Evolutionary conservation across 441 rosid genomes (phyloP).

Genomic region (Raphanus hybrid): DNA sequence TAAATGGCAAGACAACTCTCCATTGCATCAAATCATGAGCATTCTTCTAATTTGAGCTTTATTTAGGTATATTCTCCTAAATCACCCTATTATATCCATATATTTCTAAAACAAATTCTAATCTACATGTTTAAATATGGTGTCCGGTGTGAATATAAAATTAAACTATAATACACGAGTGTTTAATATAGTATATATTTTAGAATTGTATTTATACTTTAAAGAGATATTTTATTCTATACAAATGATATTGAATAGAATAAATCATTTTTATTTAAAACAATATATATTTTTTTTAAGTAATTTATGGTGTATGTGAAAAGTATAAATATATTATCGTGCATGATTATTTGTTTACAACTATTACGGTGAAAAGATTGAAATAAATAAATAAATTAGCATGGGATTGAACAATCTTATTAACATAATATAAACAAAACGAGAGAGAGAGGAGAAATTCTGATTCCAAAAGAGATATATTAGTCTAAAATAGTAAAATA

Average conservation of each 20-base stretch:
- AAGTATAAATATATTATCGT: not conserved
- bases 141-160: not conserved
- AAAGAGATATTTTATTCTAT: not conserved
- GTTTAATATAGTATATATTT: not conserved
- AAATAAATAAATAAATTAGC: not conserved
- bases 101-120: too few species aligned
- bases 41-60: too few species aligned
- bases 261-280: not conserved
- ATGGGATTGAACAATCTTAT: not conserved
- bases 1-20: too few species aligned
- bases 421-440: not conserved
- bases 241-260: not conserved
- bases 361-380: not conserved
- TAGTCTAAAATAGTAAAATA: not conserved
- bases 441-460: not conserved
- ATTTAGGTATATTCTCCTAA: too few species aligned
- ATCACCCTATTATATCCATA: too few species aligned
- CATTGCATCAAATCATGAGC: too few species aligned
- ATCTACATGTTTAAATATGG: not conserved
- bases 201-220: not conserved
- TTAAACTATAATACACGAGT: not conserved
- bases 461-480: not conserved
- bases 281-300: not conserved
- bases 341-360: not conserved
- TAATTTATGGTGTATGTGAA: not conserved